Conservation (phyloP, 2,329 filamentous ascomycete species). For the Curvularia verruculosa region DNA sequence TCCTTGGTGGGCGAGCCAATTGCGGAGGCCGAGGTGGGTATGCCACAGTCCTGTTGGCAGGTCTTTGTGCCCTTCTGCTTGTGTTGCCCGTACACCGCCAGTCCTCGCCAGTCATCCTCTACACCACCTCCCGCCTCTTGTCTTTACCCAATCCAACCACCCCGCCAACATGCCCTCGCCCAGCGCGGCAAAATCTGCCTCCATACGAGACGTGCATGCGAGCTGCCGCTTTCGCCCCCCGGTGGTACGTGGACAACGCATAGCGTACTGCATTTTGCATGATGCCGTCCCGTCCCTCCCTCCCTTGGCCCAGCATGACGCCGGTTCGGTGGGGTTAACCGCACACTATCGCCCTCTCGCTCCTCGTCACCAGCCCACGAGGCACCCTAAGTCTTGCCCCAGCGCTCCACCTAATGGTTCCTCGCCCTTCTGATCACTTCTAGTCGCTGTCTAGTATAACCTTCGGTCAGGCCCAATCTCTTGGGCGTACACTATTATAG, state of each 20-base stretch:
- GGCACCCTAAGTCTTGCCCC: conserved; percentile 5
- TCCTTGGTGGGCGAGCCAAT: conserved; percentile 25
- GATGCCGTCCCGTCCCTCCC: background rate
- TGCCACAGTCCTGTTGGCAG: conserved; percentile 16
- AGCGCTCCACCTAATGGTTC: conserved; percentile 4
- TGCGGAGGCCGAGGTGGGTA: conserved; percentile 16
- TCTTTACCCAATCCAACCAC: conserved; percentile 13
- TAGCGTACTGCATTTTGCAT: conserved; percentile 28
- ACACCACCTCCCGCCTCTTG: conserved; percentile 3
- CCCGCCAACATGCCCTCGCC: conserved; percentile 22
- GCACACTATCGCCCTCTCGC: background rate
- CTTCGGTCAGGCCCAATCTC: conserved; percentile 11
- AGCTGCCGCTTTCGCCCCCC: conserved; percentile 22
- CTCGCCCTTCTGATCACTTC: conserved; percentile 9
- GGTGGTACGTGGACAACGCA: conserved; percentile 34
- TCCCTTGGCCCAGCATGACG: conserved; percentile 5
- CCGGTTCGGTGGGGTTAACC: conserved; percentile 15
- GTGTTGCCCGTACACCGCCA: conserved; percentile 9
- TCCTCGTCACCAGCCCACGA: conserved; percentile 15
- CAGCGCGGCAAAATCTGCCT: conserved; percentile 19
- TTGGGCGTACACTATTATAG: background rate
- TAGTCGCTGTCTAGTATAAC: background rate
- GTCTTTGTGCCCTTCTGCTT: conserved; percentile 10
- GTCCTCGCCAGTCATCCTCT: conserved; percentile 40
- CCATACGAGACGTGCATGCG: conserved; percentile 22